Evolutionary conservation across 1,284 basidiomycete species (phyloP).

Genomic region (Exsudoporus floridanus): DNA sequence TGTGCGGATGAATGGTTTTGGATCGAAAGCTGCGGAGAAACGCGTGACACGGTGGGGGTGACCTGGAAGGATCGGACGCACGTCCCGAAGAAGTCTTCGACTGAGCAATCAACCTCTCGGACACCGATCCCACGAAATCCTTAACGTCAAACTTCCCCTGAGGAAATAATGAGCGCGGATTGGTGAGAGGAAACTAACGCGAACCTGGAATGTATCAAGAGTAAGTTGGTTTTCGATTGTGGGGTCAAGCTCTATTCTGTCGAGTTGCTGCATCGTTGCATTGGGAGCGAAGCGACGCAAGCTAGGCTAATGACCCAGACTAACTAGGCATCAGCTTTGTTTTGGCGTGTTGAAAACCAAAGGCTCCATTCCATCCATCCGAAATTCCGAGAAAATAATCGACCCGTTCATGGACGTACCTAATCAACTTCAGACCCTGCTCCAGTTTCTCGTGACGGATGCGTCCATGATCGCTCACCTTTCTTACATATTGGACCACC

Average conservation of each 20-base stretch:
- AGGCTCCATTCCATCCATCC: slow-evolving; percentile 1
- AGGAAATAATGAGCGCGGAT: slow-evolving; percentile 4
- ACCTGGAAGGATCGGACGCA: slow-evolving; percentile 43
- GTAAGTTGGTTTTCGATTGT: slow-evolving; percentile 63
- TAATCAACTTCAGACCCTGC: slow-evolving; percentile 60
- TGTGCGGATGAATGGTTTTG: slow-evolving; percentile 87
- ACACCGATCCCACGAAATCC: slow-evolving; percentile 83
- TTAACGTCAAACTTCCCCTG: slow-evolving; percentile 91
- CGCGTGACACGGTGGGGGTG: slow-evolving; percentile 4
- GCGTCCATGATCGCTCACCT: slow-evolving; percentile 55
- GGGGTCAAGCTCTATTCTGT: slow-evolving; percentile 44
- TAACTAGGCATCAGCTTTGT: slow-evolving; percentile 19
- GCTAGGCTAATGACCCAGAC: not conserved
- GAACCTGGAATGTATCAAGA: slow-evolving; percentile 67
- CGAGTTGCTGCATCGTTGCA: slow-evolving; percentile 27
- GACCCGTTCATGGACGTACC: slow-evolving; percentile 23
- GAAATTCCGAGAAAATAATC: no score
- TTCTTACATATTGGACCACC: slow-evolving; percentile 52
- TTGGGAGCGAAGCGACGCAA: not conserved
- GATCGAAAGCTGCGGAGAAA: slow-evolving; percentile 76
- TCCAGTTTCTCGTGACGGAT: slow-evolving; percentile 70
- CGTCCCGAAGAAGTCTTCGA: slow-evolving; percentile 83
- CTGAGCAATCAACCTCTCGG: slow-evolving; percentile 81
- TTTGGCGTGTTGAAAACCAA: slow-evolving; percentile 35
- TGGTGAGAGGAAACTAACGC: not conserved